A percentile compares a stretch with the other conserved stretches of the same genome.
Evolutionary conservation across 441 rosid species (phyloP).

Genomic region (Dalechampia spathulata): DNA sequence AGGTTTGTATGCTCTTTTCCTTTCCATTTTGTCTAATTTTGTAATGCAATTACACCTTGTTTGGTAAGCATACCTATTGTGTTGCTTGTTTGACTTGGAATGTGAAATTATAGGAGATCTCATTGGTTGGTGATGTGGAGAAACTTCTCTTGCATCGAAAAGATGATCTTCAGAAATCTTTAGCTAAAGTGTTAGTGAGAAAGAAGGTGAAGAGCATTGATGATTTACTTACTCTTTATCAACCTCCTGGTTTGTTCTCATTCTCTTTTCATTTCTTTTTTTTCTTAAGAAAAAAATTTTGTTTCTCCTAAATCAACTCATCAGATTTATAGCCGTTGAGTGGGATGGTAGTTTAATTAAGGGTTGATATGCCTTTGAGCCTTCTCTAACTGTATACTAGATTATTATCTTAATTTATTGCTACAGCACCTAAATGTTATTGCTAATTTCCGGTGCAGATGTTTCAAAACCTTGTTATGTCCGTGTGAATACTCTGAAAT

Average conservation of each 20-base stretch:
- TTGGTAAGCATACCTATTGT: too few relatives aligned
- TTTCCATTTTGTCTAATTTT: too few relatives aligned
- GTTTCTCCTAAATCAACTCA: too few relatives aligned
- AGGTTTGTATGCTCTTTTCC: slow-evolving; percentile 31
- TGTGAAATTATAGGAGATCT: slow-evolving; percentile 37
- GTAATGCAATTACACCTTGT: too few relatives aligned
- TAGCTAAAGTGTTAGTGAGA: slow-evolving; percentile 59
- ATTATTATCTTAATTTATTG: not conserved
- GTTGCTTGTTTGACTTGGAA: slow-evolving; percentile 9
- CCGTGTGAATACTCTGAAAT: slow-evolving; percentile 79
- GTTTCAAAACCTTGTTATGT: slow-evolving; percentile 61
- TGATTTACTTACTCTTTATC: slow-evolving; percentile 46
- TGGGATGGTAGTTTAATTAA: too few relatives aligned
- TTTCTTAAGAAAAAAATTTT: too few relatives aligned
- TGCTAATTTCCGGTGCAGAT: slow-evolving; percentile 39
- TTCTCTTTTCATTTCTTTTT: not conserved
- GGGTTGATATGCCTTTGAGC: too few relatives aligned
- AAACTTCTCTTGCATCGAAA: slow-evolving; percentile 50
- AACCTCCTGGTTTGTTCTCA: slow-evolving; percentile 37
- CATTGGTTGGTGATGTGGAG: slow-evolving; percentile 63
- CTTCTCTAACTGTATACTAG: not conserved
- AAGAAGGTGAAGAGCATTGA: slow-evolving; percentile 50
- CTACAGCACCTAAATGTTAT: slow-evolving; percentile 4
- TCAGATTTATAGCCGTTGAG: too few relatives aligned
- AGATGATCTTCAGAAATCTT: slow-evolving; percentile 42